Base-by-base conservation (phyloP, 2,329 filamentous ascomycete genomes). In the Aspergillus hiratsukae region DNA sequence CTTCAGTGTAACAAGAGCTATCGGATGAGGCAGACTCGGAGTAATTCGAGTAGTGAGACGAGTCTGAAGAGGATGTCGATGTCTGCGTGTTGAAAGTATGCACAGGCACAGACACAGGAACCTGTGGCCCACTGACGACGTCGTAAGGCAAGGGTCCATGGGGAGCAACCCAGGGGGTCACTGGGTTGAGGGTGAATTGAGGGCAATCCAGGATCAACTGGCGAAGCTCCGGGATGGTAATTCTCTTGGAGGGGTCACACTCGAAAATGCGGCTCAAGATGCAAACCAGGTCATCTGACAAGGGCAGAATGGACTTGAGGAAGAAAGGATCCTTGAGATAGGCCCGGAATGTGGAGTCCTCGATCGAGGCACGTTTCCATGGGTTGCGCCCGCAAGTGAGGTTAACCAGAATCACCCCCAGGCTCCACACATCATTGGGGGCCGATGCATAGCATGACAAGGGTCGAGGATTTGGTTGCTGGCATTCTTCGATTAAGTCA, bases 321-420 rank as follows among this genome's bases (percentile, higher is more conserved):
- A 97, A 99, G 70, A 88, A 87, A 59, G 86, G 85, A 70, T 91
- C 91, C 79, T 88, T 88, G 66, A 89, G 83, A 77, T 89, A 97
- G 54, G 92, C 92, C 69, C 89, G 86, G 83, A 97, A 99, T 48
- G 94, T 97, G 62, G 91, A 91, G 75, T 99, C 94, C 74, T 96
- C 91, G 65, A 86, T 81, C 11, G 91, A 96, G 60, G 94, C 94
- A 73, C 94, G 89, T 79, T 97, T 97, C 94, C 94, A 99, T 58
- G 94, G 94, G 77, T 99, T 99, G 73, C 94, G 91, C 71, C 94
- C 94, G 78, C 94, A 99, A 52, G 91, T 96, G 64, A 99, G 82
- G 80, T 99, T 99, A 67, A 99, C 91, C 59, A 99, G 83, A 72
- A 99, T 96, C 53, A 99, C 93, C 65, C 94, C 94, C n/a, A 99